phyloP scores from a whole-genome alignment of 108 stramenopile species.

The Schizochytrium sp. region DNA sequence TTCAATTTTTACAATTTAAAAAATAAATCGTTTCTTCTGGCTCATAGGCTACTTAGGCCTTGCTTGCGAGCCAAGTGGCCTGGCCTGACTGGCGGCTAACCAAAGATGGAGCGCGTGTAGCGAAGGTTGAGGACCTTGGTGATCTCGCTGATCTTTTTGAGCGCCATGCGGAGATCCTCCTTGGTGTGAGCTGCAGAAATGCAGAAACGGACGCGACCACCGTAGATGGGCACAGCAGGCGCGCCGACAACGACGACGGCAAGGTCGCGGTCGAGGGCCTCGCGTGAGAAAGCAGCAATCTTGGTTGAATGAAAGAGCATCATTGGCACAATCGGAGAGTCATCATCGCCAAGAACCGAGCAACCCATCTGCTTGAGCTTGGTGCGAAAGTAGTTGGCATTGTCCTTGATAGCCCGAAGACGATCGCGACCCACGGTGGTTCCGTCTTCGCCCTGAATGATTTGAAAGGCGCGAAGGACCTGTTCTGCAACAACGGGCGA shows the following conservation, averaged over 20 bases:
- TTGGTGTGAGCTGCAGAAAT: constrained; percentile 92
- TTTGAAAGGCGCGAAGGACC: constrained; percentile 74
- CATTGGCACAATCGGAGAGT: constrained; percentile 92
- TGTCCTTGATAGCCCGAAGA: constrained; percentile 77
- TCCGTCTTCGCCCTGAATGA: constrained; percentile 91
- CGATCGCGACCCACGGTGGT: constrained; percentile 76
- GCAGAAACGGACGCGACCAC: constrained; percentile 84
- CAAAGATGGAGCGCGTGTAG: neutral
- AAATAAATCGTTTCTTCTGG: too few species aligned
- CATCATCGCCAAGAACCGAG: constrained; percentile 85
- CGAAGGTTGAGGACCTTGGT: neutral
- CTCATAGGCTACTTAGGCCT: too few species aligned
- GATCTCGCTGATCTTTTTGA: constrained; percentile 79
- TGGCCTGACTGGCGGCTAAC: neutral
- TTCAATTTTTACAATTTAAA: too few species aligned
- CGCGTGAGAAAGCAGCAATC: constrained; percentile 93
- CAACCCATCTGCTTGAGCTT: constrained; percentile 84
- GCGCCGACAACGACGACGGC: constrained; percentile 98
- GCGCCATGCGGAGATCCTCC: constrained; percentile 71
- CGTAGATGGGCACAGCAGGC: constrained; percentile 86
- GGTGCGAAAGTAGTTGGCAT: constrained; percentile 92
- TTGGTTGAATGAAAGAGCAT: constrained; percentile 95
- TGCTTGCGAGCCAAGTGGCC: too few species aligned
- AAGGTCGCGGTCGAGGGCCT: constrained; percentile 85
- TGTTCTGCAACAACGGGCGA: constrained; percentile 88